phyloP scores from a whole-genome alignment of 1,284 basidiomycete species.

The Tremellales sp. region DNA sequence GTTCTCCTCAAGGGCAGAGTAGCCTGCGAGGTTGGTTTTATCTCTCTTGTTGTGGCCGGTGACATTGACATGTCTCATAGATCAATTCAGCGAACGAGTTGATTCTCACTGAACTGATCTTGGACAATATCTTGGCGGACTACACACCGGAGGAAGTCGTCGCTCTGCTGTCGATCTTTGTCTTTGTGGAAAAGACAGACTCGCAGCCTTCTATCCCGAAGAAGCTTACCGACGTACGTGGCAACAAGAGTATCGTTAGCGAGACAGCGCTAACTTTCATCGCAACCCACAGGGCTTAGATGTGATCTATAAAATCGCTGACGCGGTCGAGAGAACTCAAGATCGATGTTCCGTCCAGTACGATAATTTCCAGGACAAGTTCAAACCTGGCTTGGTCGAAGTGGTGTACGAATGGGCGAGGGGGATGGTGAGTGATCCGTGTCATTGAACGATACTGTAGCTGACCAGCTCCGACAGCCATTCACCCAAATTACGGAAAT shows the following conservation, averaged over 20 bases:
- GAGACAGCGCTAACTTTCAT: too few relatives aligned
- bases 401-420: conserved; percentile 99
- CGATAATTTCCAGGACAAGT: conserved; percentile 66
- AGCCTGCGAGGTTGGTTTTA: conserved; percentile 76
- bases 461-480: conserved; percentile 56
- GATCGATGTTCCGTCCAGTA: conserved; percentile 70
- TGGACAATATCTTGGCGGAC: conserved; percentile 85
- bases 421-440: conserved; percentile 71
- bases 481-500: conserved; percentile 90
- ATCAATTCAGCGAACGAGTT: conserved; percentile 97
- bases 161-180: conserved; percentile 92
- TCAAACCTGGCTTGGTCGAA: conserved; percentile 87
- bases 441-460: background rate
- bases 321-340: conserved; percentile 75
- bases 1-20: conserved; percentile 95
- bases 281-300: conserved; percentile 70
- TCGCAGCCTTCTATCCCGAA: conserved; percentile 73
- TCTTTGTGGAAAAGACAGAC: conserved; percentile 97
- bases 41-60: background rate
- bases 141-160: conserved; percentile 96
- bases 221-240: too few relatives aligned
- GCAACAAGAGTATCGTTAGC: too few relatives aligned
- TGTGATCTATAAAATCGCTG: conserved; percentile 74
- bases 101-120: conserved; percentile 90
- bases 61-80: conserved; percentile 48